Base-by-base conservation (phyloP, 148 eudicot species). In the Dianthus caryophyllus region DNA sequence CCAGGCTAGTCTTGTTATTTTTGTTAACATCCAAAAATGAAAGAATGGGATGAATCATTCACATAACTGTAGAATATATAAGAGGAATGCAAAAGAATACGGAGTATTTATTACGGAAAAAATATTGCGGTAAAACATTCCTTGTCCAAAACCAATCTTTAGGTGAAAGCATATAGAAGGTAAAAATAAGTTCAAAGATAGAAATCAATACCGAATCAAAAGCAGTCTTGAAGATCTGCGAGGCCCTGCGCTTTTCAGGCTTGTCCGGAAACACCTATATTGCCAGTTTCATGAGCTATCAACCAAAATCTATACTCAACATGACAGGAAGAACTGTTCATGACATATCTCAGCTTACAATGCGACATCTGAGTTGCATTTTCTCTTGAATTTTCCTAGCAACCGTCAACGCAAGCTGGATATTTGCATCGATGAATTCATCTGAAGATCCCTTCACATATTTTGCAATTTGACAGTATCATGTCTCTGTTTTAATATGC, bases 391-490 rank as follows among this genome's bases (percentile, higher is more conserved):
- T 84, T 78, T 88, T 94, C 81, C 75, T 85, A 43, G 84, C 89
- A 76, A 94, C 90, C 51, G 96, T 84, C 81, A 94, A 74, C 21
- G 76, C 96, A 63, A 94, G 88, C 78, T 94, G 97, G 78, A 94
- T 81, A 76, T 94, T 94, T 73, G 99, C 99, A 77, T 94, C 97
- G 59, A 75, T 86, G 74, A 88, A 94, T 30, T 90, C 98, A 71
- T 90, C 97, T 71, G 99, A 94, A 71, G 99, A 94, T 73, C 99
- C 99, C 99, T 94, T 84, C 97, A 88, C 82, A 80, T 70, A 75
- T 72, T 76, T 79, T 78, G 73, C 79, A 82, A 81, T 82, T 82
- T 71, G 78, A 77, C 70, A 81, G 78, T 73, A 84, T 82, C 83
- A 86, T 71, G 77, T 17, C 72, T 84, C 85, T 80, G 81, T 75